phyloP scores from a whole-genome alignment of 805 yeast genomes.

The Candida andamanensis region DNA sequence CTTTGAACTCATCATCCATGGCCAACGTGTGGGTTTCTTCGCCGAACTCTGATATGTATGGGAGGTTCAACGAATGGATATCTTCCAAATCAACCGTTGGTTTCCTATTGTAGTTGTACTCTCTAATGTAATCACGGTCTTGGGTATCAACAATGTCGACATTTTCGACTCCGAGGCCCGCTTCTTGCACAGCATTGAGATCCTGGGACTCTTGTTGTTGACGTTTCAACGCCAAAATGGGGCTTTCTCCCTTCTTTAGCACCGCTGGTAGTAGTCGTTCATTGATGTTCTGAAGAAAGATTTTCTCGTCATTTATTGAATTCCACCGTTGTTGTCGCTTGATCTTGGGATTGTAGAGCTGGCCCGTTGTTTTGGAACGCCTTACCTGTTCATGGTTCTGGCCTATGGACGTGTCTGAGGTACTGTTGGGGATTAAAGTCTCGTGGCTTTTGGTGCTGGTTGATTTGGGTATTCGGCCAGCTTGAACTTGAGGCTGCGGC shows the following conservation, averaged over 20 bases:
- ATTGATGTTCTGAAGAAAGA: slow-evolving; percentile 23
- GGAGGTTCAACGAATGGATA: slow-evolving; percentile 10
- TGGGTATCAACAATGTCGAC: not conserved
- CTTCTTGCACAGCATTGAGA: not conserved
- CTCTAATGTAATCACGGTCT: not conserved
- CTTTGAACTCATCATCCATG: slow-evolving; percentile 12
- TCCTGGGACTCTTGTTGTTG: slow-evolving; percentile 10
- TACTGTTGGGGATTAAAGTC: slow-evolving; percentile 9
- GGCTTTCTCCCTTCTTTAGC: slow-evolving; percentile 27
- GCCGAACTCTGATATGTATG: slow-evolving; percentile 21
- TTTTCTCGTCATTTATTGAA: slow-evolving; percentile 25
- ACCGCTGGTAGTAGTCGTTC: slow-evolving; percentile 31
- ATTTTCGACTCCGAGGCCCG: slow-evolving; percentile 1
- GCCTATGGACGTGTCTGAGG: slow-evolving; percentile 8
- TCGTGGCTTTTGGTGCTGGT: slow-evolving; percentile 8
- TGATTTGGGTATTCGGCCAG: slow-evolving; percentile 1
- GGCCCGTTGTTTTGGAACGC: slow-evolving; percentile 23
- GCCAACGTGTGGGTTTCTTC: slow-evolving; percentile 9
- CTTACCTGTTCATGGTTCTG: slow-evolving; percentile 11
- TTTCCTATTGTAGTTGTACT: not conserved
- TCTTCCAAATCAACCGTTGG: not conserved
- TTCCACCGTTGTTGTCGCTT: slow-evolving; percentile 18
- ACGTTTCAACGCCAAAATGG: slow-evolving; percentile 22
- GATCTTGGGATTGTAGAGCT: slow-evolving; percentile 9
- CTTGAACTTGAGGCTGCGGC: too few species aligned